Conservation (phyloP, 1,139 yeast genomes). For the Scheffersomyces insectosa region DNA sequence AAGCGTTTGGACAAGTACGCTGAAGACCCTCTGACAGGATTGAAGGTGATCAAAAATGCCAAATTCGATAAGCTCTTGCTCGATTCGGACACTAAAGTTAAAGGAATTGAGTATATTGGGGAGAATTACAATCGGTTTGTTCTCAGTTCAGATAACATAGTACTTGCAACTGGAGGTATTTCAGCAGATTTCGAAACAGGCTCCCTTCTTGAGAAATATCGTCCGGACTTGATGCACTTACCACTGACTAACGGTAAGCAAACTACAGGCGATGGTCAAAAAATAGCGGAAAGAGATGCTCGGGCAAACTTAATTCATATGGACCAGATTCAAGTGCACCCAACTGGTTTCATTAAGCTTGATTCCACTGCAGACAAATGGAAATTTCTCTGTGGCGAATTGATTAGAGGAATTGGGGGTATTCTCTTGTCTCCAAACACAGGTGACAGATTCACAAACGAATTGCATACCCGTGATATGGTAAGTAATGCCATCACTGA, state of each 20-base stretch:
- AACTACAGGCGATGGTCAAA: conserved; percentile 42
- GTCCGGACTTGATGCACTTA: conserved; percentile 33
- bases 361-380: conserved; percentile 15
- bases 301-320: conserved; percentile 35
- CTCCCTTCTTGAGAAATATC: conserved; percentile 23
- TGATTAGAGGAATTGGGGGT: conserved; percentile 41
- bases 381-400: conserved; percentile 41
- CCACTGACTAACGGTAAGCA: conserved; percentile 39
- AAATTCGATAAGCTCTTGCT: conserved; percentile 18
- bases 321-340: conserved; percentile 41
- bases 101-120: conserved; percentile 23
- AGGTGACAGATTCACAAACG: conserved; percentile 37
- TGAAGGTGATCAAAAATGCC: conserved; percentile 23
- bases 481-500: conserved; percentile 29
- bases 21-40: conserved; percentile 9
- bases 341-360: conserved; percentile 38
- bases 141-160: conserved; percentile 17
- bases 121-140: conserved; percentile 7
- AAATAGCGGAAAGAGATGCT: conserved; percentile 32
- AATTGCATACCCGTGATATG: conserved; percentile 33
- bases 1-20: conserved; percentile 17
- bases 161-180: conserved; percentile 42
- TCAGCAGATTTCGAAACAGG: conserved; percentile 29
- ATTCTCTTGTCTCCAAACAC: conserved; percentile 31
- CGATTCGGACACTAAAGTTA: conserved; percentile 12